Conservation (phyloP, 2,329 filamentous ascomycete genomes). For the Diaporthe vaccinii region DNA sequence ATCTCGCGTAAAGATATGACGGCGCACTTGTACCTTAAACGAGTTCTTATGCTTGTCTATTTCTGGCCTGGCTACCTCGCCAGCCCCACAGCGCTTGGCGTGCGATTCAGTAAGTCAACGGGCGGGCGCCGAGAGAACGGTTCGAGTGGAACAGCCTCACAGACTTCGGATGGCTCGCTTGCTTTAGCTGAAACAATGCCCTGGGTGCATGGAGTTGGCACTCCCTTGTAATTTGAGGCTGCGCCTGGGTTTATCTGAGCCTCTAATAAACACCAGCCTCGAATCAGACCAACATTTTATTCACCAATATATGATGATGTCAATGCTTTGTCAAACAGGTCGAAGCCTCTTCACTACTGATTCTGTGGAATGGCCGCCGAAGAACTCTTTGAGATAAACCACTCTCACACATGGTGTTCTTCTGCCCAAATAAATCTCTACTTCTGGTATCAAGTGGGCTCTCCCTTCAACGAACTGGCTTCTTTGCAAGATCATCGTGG, state of each 20-base stretch:
- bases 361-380: not conserved
- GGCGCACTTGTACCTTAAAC: not conserved
- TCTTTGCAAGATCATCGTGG: no score
- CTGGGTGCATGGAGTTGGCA: not conserved
- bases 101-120: slow-evolving; percentile 17
- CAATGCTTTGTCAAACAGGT: not conserved
- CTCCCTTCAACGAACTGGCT: no score
- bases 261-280: not conserved
- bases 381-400: not conserved
- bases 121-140: slow-evolving; percentile 4
- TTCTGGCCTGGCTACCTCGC: not conserved
- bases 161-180: not conserved
- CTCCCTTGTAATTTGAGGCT: not conserved
- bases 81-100: slow-evolving; percentile 7
- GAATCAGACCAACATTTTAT: not conserved
- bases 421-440: not conserved
- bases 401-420: not conserved
- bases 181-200: slow-evolving; percentile 17
- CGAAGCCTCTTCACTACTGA: not conserved
- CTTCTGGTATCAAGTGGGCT: no score
- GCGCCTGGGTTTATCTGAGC: not conserved
- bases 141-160: not conserved
- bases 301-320: not conserved
- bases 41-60: slow-evolving; percentile 2
- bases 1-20: not conserved